Base-by-base conservation (phyloP, 2,329 filamentous ascomycete species). In the Sordariomycetes sp. region DNA sequence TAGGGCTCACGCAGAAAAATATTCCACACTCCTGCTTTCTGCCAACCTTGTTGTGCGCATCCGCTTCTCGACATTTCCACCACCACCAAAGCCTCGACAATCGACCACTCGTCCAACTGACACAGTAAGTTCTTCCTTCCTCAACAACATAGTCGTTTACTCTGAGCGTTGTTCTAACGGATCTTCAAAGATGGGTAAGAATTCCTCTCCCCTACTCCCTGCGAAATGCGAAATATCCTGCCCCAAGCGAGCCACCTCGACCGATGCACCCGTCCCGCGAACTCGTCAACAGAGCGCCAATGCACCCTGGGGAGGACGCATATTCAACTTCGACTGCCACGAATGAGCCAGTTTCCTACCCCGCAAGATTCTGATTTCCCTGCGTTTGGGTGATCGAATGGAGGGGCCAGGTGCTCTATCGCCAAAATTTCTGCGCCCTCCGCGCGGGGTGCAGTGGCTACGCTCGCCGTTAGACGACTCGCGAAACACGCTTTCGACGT, bases 181-280 rank as follows among this genome's bases (percentile, higher is more conserved):
- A 65, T 62, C 50, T 59, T 62, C 62, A 63, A 70, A 84, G 81
- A 85, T 84, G 81, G 81, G 81, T 85, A 83, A 83, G 81, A 66
- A 37, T 60, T 69, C 61, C 61, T 8, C 28, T 60, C 60, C 60
- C 64, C 60, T 8, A 46, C 62, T 61, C 59, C 62, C 46, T 60
- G 16, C 43, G 28, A 32, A 32, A 32, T 32, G 28, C 24, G 24
- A 18, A 35, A 14, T 51, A 22, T 43, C 28, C 34, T 50, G 12
- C 28, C 18, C 34, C 46, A 50, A 57, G 55, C 55, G 55, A 57
- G n/a, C 43, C 25, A 24, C 37, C 11, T 28, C 22, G 22, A 55
- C 24, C 37, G 22, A 46, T 43, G 54, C 37, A 22, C 43, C 54
- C 35, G 11, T 50, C 20, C 46, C 20, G 46, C 20, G 20, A 50